Base-by-base conservation (phyloP, 1,139 yeast genomes). In the Candida anutae region DNA sequence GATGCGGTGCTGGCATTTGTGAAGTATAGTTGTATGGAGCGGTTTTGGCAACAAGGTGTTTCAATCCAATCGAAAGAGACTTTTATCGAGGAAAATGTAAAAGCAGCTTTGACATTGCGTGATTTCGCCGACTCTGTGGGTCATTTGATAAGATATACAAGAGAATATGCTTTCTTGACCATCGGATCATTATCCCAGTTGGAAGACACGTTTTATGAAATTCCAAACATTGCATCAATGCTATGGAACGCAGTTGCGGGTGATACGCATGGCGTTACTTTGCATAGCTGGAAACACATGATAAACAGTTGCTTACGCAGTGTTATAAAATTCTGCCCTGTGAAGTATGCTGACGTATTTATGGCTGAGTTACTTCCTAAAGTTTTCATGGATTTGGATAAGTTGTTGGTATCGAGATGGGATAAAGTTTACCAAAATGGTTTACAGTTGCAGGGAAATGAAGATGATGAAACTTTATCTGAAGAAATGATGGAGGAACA, bases 61-160 rank as follows among this genome's bases (percentile, higher is more conserved):
- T 84, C 95, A 2, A 83, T 84, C 33, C 94, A 90, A 53, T 79
- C 95, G 5, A 81, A 85, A 43, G 98, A 93, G 48, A 88, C 94
- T 23, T 93, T 93, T 45, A 80, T 90, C 36, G 95, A 85, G 50
- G 97, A 93, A 46, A 87, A 79, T 44, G 95, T 87, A 33, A 84
- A 81, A 45, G 97, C 98, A 0, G 85, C 94, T 59, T 82, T 82
- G 38, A 87, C 97, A 0, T 59, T 90, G 34, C 69, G 97, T 40
- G 98, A 93, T 56, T 90, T 93, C 62, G 97, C 98, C 1, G 98
- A 93, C 51, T 82, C 95, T 4, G 94, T 90, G n/a, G 98, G 98
- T 11, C 97, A 90, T 51, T 82, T 87, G 44, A 79, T 93, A 13
- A 69, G 98, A 45, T 90, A 93, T 50, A 90, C 98, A 0, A 73